Base-by-base conservation (phyloP, 305 asterid species). In the Solanum chacoense region DNA sequence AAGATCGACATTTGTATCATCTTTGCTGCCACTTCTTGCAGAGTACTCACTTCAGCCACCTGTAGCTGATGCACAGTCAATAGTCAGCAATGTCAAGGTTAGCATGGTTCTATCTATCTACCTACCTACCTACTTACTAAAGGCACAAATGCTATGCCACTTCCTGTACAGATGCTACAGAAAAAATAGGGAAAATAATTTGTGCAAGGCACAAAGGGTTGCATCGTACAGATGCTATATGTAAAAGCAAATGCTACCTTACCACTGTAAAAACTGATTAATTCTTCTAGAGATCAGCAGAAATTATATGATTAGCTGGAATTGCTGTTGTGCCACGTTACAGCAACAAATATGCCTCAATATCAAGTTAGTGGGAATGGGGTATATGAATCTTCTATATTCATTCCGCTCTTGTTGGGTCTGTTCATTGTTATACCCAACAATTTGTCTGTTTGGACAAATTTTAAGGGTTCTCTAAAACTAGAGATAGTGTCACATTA, bases 31-130 rank as follows among this genome's bases (percentile, higher is more conserved):
- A 78, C 98, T 98, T 94, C 99, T 98, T 89, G 97, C 94, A 67
- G 98, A 98, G 92, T 95, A 98, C 94, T 94, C 95, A 90, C 97
- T 98, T 90, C 96, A 96, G 94, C 98, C 98, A 74, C 93, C 95
- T 79, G 95, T 90, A 90, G 93, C 95, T 72, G 97, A 98, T 93
- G 99, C 99, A 89, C 99, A 98, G 88, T 96, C 99, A 88, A 95
- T 98, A 91, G 98, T 96, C 91, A 94, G 99, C 88, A 93, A 94
- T 91, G 95, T 95, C 92, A 98, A 98, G 99, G 99, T 97, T 87
- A 91, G 90, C 77, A 85, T 87, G 81, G 16, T 29, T 32, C 45
- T 55, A n/a, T 31, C 37, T 81, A 13, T 24, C 40, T 45, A 20
- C 18, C 86, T 42, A 35, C 31, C 85, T 36, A n/a, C 32, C 63